Evolutionary conservation across 2,329 filamentous ascomycete species (phyloP), one percentile per base, ranked within the genome.

Genomic region (Leptosphaerulina australis): DNA sequence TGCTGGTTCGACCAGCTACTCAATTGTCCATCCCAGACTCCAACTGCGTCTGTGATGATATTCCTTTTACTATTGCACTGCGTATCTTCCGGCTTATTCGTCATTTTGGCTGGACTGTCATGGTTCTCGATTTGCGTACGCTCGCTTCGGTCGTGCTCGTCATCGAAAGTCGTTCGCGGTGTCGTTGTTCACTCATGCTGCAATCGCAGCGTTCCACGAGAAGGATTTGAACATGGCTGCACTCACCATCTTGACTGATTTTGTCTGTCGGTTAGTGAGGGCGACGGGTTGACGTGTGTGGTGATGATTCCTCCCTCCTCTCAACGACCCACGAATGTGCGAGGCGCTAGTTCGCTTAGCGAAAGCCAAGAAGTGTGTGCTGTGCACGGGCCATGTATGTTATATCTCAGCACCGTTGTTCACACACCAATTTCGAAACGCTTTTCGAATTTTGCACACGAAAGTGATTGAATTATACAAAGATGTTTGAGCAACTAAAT

Each of bases 211-310:
- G 41, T 25, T 28, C 20, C 40, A 9, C 24, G 37, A 22, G 36
- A 29, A 47, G 12, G 29, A 51, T 22, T 36, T 31, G 29, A 20
- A 31, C 30, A 29, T 49, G 30, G 30, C 36, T 36, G 44, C 36
- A 68, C 71, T 73, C 61, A 74, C 71, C 71, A 74, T 74, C 63
- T 69, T 74, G 70, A 69, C 69, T 67, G 67, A 68, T 69, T 71
- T 65, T 63, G 64, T 58, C 64, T 67, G 64, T 68, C 59, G 63
- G 64, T 66, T 66, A 66, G 63, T 65, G 60, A 61, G 60, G 64
- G 63, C 64, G 67, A 68, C 63, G 62, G 63, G 56, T 66, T 63
- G 63, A 64, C 66, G 68, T 59, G 55, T 69, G 68, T 69, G 64
- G 54, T 64, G 63, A 52, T 51, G 48, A 37, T 45, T 51, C 35